Conservation (phyloP, 331 rosid species). For the Ulmus americana region DNA sequence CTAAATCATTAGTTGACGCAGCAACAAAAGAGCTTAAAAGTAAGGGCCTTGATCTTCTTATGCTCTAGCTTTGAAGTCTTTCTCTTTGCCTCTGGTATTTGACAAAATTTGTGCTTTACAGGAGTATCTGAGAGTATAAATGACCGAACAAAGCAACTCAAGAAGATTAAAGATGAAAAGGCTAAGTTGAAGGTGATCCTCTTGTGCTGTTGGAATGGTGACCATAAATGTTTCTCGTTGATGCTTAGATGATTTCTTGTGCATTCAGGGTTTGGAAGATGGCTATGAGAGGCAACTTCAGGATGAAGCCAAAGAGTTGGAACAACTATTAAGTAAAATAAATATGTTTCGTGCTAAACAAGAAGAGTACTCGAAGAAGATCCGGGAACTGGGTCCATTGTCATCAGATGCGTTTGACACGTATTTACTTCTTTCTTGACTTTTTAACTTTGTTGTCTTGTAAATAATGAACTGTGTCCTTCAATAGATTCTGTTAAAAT, state of each 20-base stretch:
- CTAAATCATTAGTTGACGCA: constrained; percentile 64
- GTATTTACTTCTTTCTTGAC: constrained; percentile 33
- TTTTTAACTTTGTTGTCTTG: neutral
- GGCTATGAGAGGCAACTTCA: constrained; percentile 73
- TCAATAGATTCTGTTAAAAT: no score
- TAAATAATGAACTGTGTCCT: no score
- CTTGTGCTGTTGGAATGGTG: constrained; percentile 21
- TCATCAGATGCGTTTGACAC: constrained; percentile 92
- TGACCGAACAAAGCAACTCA: constrained; percentile 44
- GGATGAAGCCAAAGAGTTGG: constrained; percentile 90
- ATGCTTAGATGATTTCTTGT: constrained; percentile 27
- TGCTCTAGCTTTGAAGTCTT: constrained; percentile 14
- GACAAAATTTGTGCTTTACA: constrained; percentile 38
- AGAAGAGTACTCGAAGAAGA: constrained; percentile 80
- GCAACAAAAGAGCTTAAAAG: constrained; percentile 66
- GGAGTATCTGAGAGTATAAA: constrained; percentile 64
- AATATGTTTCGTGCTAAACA: constrained; percentile 69
- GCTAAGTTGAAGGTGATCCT: constrained; percentile 68
- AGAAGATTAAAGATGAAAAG: constrained; percentile 66
- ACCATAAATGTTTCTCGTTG: constrained; percentile 20
- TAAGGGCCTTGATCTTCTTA: constrained; percentile 35
- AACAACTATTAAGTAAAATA: constrained; percentile 69
- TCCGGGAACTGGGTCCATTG: constrained; percentile 82
- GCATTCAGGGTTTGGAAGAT: constrained; percentile 69
- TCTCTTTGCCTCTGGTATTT: constrained; percentile 24